Percentiles rank a stretch among this genome's conserved stretches.
Conservation (phyloP, 2,329 filamentous ascomycete genomes). For the Fusarium clavum region DNA sequence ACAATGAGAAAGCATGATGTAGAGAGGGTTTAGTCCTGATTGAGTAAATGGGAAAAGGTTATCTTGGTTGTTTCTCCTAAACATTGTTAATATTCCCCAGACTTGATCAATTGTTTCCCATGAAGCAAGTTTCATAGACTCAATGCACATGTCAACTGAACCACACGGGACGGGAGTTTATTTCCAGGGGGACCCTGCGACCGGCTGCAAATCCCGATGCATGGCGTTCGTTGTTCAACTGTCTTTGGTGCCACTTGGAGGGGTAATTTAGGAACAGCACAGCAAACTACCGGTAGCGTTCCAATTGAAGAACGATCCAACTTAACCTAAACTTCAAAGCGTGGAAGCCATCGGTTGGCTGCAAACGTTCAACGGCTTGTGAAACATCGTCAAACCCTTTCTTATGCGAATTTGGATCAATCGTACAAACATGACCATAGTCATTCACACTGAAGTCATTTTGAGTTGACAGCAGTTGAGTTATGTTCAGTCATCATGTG, state of each 20-base stretch:
- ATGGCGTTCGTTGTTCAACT: slow-evolving; percentile 24
- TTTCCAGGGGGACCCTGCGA: slow-evolving; percentile 35
- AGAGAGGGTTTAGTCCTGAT: background rate
- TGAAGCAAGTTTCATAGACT: slow-evolving; percentile 7
- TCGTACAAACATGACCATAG: background rate
- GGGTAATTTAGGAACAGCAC: background rate
- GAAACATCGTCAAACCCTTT: slow-evolving; percentile 22
- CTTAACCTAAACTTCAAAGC: slow-evolving; percentile 3
- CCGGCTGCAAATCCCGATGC: slow-evolving; percentile 31
- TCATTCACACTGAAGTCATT: background rate
- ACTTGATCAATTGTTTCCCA: background rate
- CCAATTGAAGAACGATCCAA: background rate
- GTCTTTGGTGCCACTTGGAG: slow-evolving; percentile 15
- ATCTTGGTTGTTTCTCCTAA: background rate
- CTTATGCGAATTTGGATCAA: slow-evolving; percentile 9
- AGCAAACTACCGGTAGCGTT: background rate
- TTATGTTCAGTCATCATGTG: background rate
- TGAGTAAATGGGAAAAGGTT: too few species aligned
- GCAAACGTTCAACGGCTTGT: slow-evolving; percentile 12
- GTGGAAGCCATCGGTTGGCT: background rate
- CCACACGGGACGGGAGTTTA: slow-evolving; percentile 8
- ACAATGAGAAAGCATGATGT: slow-evolving; percentile 6
- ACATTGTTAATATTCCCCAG: slow-evolving; percentile 1
- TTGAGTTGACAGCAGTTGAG: background rate
- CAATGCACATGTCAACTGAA: slow-evolving; percentile 24